These are phyloP conservation scores for Cyclanthera cordifolia DNA, from an alignment of 306 rosid species.

Conservation along the genomic window DNA sequence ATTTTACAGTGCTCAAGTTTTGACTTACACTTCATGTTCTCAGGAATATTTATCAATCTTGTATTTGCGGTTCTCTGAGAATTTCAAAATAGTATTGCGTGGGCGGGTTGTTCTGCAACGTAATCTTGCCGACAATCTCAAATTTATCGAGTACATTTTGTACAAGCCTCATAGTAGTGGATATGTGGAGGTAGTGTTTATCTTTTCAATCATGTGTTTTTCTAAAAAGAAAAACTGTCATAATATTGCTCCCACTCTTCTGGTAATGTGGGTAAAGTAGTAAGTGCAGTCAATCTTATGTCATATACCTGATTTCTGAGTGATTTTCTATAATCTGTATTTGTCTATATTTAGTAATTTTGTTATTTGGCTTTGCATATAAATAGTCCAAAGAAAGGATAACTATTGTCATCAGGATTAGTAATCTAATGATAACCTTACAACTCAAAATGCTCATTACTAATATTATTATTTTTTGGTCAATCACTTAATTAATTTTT, in stretches of 20 bases:
- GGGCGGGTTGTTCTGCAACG: constrained; percentile 61
- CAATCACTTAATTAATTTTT: neutral
- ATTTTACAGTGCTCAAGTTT: neutral
- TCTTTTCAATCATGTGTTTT: constrained; percentile 5
- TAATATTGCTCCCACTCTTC: neutral
- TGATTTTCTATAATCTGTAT: neutral
- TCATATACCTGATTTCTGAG: neutral
- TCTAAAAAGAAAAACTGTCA: too few species aligned
- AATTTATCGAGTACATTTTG: constrained; percentile 45
- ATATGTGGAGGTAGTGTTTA: constrained; percentile 50
- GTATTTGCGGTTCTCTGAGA: constrained; percentile 57
- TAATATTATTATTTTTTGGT: neutral
- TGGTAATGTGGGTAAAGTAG: neutral
- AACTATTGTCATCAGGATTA: neutral
- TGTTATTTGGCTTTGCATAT: neutral
- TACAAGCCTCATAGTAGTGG: constrained; percentile 67
- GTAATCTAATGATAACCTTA: neutral
- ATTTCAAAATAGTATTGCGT: constrained; percentile 56
- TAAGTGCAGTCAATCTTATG: neutral
- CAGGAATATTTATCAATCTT: constrained; percentile 87
- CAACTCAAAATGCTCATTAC: neutral
- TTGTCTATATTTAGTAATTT: neutral
- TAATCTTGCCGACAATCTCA: constrained; percentile 71
- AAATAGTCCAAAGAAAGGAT: neutral
- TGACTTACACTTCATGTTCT: constrained; percentile 20